Conservation (phyloP, 2,329 filamentous ascomycete genomes). For the Mycocentrospora acerina region DNA sequence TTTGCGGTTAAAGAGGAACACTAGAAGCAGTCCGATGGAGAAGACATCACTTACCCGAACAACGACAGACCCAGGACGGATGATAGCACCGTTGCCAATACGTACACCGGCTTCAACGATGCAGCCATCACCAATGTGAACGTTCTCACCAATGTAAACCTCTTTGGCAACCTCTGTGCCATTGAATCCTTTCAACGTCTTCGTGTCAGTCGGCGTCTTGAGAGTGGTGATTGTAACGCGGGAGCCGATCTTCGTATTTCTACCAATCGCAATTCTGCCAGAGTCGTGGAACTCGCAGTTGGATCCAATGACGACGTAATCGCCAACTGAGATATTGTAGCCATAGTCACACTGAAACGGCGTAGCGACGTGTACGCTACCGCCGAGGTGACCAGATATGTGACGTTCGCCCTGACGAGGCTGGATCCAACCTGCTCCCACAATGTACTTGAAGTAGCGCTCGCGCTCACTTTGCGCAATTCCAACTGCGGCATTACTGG, state of each 20-base stretch:
- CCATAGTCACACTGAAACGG: constrained; percentile 95
- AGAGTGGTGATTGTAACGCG: constrained; percentile 85
- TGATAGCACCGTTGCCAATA: constrained; percentile 56
- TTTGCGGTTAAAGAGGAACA: too few species aligned
- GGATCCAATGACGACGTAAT: constrained; percentile 79
- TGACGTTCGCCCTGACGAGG: constrained; percentile 14
- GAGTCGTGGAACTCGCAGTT: constrained; percentile 87
- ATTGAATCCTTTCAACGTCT: constrained; percentile 70
- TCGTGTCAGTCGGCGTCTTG: constrained; percentile 70
- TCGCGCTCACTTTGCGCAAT: constrained; percentile 66
- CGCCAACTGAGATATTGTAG: constrained; percentile 87
- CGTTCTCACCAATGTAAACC: constrained; percentile 75
- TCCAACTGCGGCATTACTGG: constrained; percentile 71
- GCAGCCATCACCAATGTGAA: constrained; percentile 64
- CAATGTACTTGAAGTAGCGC: constrained; percentile 69
- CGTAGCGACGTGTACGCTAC: constrained; percentile 75
- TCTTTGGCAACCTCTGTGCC: constrained; percentile 69
- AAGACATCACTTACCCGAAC: constrained; percentile 48
- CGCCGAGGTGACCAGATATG: constrained; percentile 62
- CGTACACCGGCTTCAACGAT: constrained; percentile 60
- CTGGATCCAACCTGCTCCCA: constrained; percentile 58
- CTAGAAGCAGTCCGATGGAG: background rate
- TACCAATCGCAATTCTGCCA: constrained; percentile 78
- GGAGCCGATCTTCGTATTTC: constrained; percentile 69
- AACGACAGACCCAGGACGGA: constrained; percentile 58